Evolutionary conservation across 305 asterid species (phyloP).

Genomic region (Ajuga reptans): DNA sequence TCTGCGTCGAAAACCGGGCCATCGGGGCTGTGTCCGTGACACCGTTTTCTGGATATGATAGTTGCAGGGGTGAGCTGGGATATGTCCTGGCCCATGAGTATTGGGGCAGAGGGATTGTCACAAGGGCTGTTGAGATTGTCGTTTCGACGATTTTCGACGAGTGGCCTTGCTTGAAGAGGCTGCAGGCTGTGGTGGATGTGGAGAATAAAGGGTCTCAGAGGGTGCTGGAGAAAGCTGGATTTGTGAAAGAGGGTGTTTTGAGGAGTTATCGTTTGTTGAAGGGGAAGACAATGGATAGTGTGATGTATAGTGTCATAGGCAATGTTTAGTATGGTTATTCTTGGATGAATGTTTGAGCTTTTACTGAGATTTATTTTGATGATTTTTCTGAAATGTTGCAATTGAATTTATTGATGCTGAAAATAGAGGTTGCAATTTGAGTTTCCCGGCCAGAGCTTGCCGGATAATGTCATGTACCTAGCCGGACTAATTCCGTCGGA

Average conservation of each 20-base stretch:
- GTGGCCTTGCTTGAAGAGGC: constrained; percentile 31
- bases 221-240: constrained; percentile 42
- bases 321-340: background rate
- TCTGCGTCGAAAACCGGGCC: constrained; percentile 24
- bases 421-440: too few species aligned
- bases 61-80: constrained; percentile 41
- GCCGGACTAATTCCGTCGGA: too few species aligned
- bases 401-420: too few species aligned
- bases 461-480: too few species aligned
- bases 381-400: too few species aligned
- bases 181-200: constrained; percentile 35
- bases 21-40: constrained; percentile 35
- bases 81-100: constrained; percentile 26
- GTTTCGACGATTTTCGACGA: constrained; percentile 26
- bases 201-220: constrained; percentile 38
- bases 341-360: background rate
- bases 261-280: constrained; percentile 10
- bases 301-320: background rate
- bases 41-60: constrained; percentile 16
- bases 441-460: too few species aligned
- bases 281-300: background rate
- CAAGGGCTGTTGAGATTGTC: constrained; percentile 38
- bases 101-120: constrained; percentile 45
- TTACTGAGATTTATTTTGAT: too few species aligned
- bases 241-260: constrained; percentile 35